These are phyloP conservation scores for Xylaria castorea DNA, from an alignment of 495 filamentous ascomycete species.

Conservation along the genomic window DNA sequence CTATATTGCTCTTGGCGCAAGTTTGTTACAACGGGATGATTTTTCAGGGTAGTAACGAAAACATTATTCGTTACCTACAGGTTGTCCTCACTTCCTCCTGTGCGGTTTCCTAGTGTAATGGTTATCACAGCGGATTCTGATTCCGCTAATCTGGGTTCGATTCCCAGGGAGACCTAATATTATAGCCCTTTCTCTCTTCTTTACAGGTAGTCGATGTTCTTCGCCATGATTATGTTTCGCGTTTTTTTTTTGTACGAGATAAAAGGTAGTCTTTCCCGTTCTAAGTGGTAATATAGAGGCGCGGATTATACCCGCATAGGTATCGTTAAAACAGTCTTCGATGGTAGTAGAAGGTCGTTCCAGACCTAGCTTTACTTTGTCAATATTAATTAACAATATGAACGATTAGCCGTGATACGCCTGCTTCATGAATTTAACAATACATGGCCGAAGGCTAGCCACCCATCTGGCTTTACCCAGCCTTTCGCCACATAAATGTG, in stretches of 20 bases:
- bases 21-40: not conserved
- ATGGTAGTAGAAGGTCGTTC: not conserved
- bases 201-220: not conserved
- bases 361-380: not conserved
- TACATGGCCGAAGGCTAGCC: conserved; percentile 3
- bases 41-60: not conserved
- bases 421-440: conserved; percentile 25
- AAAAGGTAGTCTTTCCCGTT: not conserved
- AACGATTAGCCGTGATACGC: conserved; percentile 24
- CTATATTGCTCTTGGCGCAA: not conserved
- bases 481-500: not conserved
- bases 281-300: not conserved
- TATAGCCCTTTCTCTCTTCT: not conserved
- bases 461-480: not conserved
- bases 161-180: conserved; percentile 31
- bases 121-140: conserved; percentile 34
- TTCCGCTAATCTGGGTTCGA: conserved; percentile 35
- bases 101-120: conserved; percentile 32
- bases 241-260: not conserved
- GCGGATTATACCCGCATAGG: not conserved
- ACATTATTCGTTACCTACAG: not conserved
- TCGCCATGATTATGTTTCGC: not conserved
- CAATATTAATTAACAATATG: conserved; percentile 11
- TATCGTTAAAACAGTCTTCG: not conserved
- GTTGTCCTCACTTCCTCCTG: not conserved